phyloP scores from a whole-genome alignment of 768 basidiomycete species.

The Tricholoma sp. region DNA sequence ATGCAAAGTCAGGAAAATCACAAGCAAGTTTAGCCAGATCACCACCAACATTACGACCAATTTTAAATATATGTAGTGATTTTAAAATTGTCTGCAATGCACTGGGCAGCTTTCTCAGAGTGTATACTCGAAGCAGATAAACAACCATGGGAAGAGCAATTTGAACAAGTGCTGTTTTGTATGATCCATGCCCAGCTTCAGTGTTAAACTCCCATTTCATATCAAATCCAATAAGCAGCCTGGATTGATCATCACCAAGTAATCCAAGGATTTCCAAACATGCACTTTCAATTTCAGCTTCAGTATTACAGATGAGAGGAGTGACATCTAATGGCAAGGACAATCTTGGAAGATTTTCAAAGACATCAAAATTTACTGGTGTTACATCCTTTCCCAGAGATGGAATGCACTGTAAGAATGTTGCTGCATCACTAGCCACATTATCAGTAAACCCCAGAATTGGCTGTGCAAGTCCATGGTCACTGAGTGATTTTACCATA shows the following conservation, averaged over 20 bases:
- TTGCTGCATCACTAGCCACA: slow-evolving; percentile 7
- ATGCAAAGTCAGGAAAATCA: not conserved
- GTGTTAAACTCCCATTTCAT: slow-evolving; percentile 12
- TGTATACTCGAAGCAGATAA: not conserved
- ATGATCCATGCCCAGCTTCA: slow-evolving; percentile 1
- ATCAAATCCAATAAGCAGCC: slow-evolving; percentile 11
- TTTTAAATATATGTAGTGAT: not conserved
- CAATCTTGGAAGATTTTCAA: slow-evolving; percentile 4
- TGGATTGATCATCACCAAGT: not conserved
- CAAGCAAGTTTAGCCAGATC: not conserved
- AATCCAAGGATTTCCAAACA: not conserved
- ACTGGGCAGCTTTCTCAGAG: not conserved
- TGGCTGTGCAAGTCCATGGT: slow-evolving; percentile 4
- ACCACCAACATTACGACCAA: not conserved
- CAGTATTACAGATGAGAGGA: not conserved
- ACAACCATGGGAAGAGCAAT: not conserved
- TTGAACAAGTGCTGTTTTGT: slow-evolving; percentile 10
- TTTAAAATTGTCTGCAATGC: not conserved
- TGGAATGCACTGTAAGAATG: slow-evolving; percentile 13
- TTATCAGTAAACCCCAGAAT: slow-evolving; percentile 9
- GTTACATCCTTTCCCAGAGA: slow-evolving; percentile 7
- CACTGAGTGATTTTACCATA: not conserved
- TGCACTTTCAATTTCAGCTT: not conserved
- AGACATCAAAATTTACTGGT: slow-evolving; percentile 7
- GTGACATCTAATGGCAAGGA: slow-evolving; percentile 4